These are phyloP conservation scores for Trichosporon inkin DNA, from an alignment of 1,284 basidiomycete genomes.

Conservation along the genomic window DNA sequence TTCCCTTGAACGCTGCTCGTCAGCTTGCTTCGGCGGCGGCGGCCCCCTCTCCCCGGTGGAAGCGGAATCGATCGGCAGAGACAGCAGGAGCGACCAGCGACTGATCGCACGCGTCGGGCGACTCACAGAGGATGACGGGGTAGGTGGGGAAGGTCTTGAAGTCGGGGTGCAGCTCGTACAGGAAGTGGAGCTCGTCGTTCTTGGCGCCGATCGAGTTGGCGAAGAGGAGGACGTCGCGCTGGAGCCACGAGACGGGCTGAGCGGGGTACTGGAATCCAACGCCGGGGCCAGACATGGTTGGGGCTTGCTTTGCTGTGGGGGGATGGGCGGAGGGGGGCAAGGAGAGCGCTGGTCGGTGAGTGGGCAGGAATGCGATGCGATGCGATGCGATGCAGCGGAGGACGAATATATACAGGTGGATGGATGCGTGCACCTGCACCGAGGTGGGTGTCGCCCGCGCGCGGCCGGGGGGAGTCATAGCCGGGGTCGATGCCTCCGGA, in stretches of 20 bases:
- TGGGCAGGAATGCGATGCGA: neutral
- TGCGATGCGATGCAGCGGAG: neutral
- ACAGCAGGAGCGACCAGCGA: too few relatives aligned
- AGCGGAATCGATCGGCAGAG: too few relatives aligned
- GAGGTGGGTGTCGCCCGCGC: neutral
- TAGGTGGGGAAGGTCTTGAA: conserved; percentile 24
- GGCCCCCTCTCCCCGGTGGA: neutral
- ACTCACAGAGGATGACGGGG: conserved; percentile 22
- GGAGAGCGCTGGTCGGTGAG: neutral
- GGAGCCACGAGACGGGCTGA: conserved; percentile 16
- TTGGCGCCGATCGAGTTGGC: conserved; percentile 25
- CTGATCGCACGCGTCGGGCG: neutral
- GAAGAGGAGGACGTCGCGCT: conserved; percentile 24
- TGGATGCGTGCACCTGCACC: too few relatives aligned
- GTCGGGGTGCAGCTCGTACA: conserved; percentile 25
- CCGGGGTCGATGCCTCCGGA: neutral
- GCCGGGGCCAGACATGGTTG: conserved; percentile 15
- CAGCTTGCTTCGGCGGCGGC: neutral
- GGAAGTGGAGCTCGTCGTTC: conserved; percentile 24
- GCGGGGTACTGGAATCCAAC: conserved; percentile 21
- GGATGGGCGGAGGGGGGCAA: too few relatives aligned
- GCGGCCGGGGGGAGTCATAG: neutral
- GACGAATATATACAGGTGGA: neutral
- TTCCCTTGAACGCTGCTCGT: conserved; percentile 20
- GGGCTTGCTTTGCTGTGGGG: neutral